These are phyloP conservation scores for Anthracocystis setariae DNA, from an alignment of 1,284 basidiomycete genomes.

Conservation along the genomic window DNA sequence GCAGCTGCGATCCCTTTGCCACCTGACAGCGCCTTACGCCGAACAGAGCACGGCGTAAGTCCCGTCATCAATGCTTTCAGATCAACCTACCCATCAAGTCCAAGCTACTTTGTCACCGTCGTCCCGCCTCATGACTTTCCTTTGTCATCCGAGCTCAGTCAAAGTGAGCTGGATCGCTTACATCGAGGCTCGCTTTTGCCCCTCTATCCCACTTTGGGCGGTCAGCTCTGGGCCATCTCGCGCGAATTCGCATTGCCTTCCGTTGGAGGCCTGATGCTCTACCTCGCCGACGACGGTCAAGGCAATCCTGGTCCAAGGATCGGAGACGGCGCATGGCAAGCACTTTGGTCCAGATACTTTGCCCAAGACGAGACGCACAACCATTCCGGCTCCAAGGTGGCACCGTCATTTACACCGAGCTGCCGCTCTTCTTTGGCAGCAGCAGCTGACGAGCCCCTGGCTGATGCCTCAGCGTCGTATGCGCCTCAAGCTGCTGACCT, in stretches of 20 bases:
- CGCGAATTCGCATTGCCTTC: slow-evolving; percentile 65
- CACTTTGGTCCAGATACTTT: slow-evolving; percentile 63
- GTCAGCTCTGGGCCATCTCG: slow-evolving; percentile 66
- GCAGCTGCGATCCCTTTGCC: not conserved
- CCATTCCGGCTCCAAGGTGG: slow-evolving; percentile 14
- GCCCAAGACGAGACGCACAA: slow-evolving; percentile 32
- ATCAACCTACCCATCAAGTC: slow-evolving; percentile 38
- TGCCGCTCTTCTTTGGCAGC: slow-evolving; percentile 13
- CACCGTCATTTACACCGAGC: slow-evolving; percentile 13
- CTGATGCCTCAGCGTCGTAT: slow-evolving; percentile 7
- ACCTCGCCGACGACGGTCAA: slow-evolving; percentile 59
- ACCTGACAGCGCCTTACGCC: slow-evolving; percentile 1
- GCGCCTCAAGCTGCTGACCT: slow-evolving; percentile 15
- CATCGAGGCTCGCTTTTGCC: slow-evolving; percentile 62
- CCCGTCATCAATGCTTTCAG: slow-evolving; percentile 33
- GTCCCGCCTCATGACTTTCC: slow-evolving; percentile 48
- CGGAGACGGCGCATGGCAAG: slow-evolving; percentile 61
- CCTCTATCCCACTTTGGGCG: slow-evolving; percentile 63
- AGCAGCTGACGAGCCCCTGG: slow-evolving; percentile 9
- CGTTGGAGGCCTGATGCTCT: slow-evolving; percentile 61
- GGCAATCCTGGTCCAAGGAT: slow-evolving; percentile 63
- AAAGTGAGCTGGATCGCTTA: slow-evolving; percentile 21
- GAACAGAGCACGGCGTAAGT: slow-evolving; percentile 39
- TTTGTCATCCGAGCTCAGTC: slow-evolving; percentile 17
- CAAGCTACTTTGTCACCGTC: slow-evolving; percentile 53